Evolutionary conservation across 2,329 filamentous ascomycete genomes (phyloP).

Genomic region (Beauveria pseudobassiana): DNA sequence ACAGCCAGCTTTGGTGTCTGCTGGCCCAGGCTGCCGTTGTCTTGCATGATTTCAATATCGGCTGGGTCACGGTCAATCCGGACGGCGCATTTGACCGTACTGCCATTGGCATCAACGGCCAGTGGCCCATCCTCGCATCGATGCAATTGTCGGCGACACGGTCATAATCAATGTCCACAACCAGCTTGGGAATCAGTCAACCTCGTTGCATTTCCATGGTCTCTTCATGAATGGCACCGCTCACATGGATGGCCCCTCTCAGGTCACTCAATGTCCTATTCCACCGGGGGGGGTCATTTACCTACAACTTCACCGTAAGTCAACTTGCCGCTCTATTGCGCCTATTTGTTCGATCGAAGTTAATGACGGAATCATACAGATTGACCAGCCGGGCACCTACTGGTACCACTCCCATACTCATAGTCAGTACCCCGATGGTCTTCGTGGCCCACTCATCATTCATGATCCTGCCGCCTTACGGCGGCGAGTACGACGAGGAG

Average conservation of each 20-base stretch:
- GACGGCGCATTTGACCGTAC: conserved; percentile 57
- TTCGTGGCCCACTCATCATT: conserved; percentile 56
- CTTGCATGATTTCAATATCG: conserved; percentile 59
- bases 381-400: conserved; percentile 62
- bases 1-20: conserved; percentile 11
- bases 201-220: conserved; percentile 64
- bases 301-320: conserved; percentile 56
- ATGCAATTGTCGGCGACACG: conserved; percentile 55
- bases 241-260: conserved; percentile 63
- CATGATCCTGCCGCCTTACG: conserved; percentile 54
- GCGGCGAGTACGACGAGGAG: conserved; percentile 53
- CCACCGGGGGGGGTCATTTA: conserved; percentile 53
- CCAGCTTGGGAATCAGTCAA: conserved; percentile 52
- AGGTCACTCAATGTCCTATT: conserved; percentile 62
- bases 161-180: conserved; percentile 53
- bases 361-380: no score
- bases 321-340: no score
- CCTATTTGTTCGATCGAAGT: no score
- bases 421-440: conserved; percentile 63
- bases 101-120: conserved; percentile 67
- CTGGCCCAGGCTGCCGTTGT: conserved; percentile 38
- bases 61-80: conserved; percentile 65
- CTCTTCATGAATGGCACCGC: conserved; percentile 59
- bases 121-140: conserved; percentile 64
- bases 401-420: conserved; percentile 70